These are phyloP conservation scores for Coniella lustricola DNA, from an alignment of 2,329 filamentous ascomycete genomes.

Conservation along the genomic window DNA sequence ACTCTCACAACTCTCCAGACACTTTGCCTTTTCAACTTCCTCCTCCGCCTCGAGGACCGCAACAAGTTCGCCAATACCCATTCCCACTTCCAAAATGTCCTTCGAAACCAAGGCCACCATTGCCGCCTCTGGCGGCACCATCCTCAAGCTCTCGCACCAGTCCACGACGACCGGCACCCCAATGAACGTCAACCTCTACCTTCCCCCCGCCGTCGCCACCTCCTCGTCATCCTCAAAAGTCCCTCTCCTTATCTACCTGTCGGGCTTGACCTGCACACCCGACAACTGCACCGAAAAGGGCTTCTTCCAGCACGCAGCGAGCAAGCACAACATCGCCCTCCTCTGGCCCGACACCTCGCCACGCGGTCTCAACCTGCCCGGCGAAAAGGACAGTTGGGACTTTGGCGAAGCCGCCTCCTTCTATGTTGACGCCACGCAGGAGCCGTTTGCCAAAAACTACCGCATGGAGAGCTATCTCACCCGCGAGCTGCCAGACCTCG, in stretches of 20 bases:
- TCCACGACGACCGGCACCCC: slow-evolving; percentile 72
- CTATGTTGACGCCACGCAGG: slow-evolving; percentile 78
- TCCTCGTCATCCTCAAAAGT: slow-evolving; percentile 49
- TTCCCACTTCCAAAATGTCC: slow-evolving; percentile 50
- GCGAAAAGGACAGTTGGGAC: slow-evolving; percentile 84
- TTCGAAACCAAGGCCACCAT: slow-evolving; percentile 89
- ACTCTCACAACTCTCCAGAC: slow-evolving; percentile 12
- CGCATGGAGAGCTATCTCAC: slow-evolving; percentile 93
- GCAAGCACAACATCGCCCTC: slow-evolving; percentile 77
- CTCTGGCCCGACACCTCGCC: slow-evolving; percentile 94
- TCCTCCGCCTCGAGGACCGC: slow-evolving; percentile 2
- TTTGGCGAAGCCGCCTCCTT: slow-evolving; percentile 91
- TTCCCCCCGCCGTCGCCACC: slow-evolving; percentile 62
- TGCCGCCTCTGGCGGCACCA: slow-evolving; percentile 84
- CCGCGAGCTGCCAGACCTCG: slow-evolving; percentile 71
- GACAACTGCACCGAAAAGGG: slow-evolving; percentile 79
- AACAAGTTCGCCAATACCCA: no score
- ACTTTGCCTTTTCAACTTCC: slow-evolving; percentile 2
- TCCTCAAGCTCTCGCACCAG: slow-evolving; percentile 87
- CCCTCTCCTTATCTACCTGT: slow-evolving; percentile 87
- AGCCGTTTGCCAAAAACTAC: slow-evolving; percentile 72
- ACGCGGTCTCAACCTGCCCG: slow-evolving; percentile 70
- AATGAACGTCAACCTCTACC: slow-evolving; percentile 89
- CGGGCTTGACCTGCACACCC: slow-evolving; percentile 88
- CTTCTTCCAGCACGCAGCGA: slow-evolving; percentile 83